Evolutionary conservation across 2,329 filamentous ascomycete species (phyloP).

Genomic region (Diplodia corticola): DNA sequence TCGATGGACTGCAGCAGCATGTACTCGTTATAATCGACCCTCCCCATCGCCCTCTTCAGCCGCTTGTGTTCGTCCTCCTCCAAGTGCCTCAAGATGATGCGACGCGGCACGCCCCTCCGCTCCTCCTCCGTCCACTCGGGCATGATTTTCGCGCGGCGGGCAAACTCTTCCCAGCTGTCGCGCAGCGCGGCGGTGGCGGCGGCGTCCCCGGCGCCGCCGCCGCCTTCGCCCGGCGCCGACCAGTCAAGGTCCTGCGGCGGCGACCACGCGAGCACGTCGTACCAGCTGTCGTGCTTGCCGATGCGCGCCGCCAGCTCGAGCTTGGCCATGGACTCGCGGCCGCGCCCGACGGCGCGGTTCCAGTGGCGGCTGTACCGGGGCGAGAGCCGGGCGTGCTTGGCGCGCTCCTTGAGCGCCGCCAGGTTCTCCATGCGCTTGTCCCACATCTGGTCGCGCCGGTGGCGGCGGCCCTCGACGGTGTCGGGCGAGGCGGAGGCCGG

Average conservation of each 20-base stretch:
- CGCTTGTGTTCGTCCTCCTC: neutral
- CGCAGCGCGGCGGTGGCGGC: neutral
- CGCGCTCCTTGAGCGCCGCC: neutral
- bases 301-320: neutral
- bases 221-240: too few relatives aligned
- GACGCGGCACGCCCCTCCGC: fast-evolving
- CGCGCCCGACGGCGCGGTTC: neutral
- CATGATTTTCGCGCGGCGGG: neutral
- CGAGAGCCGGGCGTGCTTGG: neutral
- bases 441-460: neutral
- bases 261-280: neutral
- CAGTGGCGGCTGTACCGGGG: neutral
- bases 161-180: neutral
- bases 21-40: neutral
- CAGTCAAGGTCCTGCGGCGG: neutral
- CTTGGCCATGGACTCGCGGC: neutral
- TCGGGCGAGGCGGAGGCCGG: too few relatives aligned
- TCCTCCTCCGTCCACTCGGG: neutral
- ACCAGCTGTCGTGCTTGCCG: neutral
- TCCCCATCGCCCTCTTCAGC: conserved; percentile 4
- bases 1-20: neutral
- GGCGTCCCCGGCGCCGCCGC: neutral
- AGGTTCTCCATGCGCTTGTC: neutral
- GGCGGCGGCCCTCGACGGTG: neutral
- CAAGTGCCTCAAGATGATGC: neutral